Conservation (phyloP, 805 yeast species). For the Sugiyamaella americana region DNA sequence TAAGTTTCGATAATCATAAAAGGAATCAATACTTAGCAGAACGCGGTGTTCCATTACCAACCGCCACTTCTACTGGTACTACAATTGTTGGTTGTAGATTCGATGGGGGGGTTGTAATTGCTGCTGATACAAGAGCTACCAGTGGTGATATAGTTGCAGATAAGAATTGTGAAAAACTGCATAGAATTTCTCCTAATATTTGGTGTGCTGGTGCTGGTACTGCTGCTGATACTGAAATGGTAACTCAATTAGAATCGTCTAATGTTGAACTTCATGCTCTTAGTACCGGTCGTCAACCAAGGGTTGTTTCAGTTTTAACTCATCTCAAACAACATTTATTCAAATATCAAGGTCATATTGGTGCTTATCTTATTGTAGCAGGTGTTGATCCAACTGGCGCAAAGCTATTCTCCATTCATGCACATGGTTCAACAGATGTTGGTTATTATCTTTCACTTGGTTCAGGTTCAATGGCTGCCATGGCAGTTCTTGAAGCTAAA, state of each 20-base stretch:
- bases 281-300: slow-evolving; percentile 77
- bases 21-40: slow-evolving; percentile 73
- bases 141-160: slow-evolving; percentile 96
- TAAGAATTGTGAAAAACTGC: slow-evolving; percentile 94
- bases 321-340: slow-evolving; percentile 91
- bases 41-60: slow-evolving; percentile 71
- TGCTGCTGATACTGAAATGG: slow-evolving; percentile 99
- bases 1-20: slow-evolving; percentile 87
- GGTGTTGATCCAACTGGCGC: slow-evolving; percentile 97
- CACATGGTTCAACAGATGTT: slow-evolving; percentile 96
- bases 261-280: slow-evolving; percentile 86
- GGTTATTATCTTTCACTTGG: slow-evolving; percentile 92
- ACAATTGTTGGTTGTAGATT: slow-evolving; percentile 96
- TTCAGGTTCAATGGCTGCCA: slow-evolving; percentile 96
- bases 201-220: slow-evolving; percentile 99
- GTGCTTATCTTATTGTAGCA: slow-evolving; percentile 97
- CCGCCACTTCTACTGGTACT: slow-evolving; percentile 97
- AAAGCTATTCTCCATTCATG: slow-evolving; percentile 86
- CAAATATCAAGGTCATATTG: slow-evolving; percentile 92
- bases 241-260: slow-evolving; percentile 85
- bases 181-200: slow-evolving; percentile 79
- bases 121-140: slow-evolving; percentile 98
- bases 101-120: slow-evolving; percentile 91
- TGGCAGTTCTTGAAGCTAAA: slow-evolving; percentile 89
- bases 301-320: slow-evolving; percentile 90